Evolutionary conservation across 441 rosid genomes (phyloP).

Genomic region (Euphorbia corollata): DNA sequence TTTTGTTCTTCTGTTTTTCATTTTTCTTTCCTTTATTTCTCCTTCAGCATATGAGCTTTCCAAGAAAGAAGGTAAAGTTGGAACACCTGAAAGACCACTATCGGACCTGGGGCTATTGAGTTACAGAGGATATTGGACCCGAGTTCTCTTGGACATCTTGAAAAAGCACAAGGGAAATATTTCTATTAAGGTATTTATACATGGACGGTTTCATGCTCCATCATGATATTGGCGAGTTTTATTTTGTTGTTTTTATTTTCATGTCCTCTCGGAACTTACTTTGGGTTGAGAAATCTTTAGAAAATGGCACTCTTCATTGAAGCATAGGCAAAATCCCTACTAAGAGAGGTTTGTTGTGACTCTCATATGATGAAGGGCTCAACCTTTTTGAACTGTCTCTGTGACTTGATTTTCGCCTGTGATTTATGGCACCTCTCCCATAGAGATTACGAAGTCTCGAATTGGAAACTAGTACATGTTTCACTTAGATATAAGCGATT

Average conservation of each 20-base stretch:
- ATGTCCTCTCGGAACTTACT: background rate
- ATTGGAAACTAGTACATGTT: background rate
- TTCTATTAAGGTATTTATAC: slow-evolving; percentile 93
- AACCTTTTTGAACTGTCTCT: no score
- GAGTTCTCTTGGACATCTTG: slow-evolving; percentile 86
- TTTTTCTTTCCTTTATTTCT: no score
- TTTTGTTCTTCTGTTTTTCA: background rate
- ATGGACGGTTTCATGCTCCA: no score
- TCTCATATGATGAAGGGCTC: no score
- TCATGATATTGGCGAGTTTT: no score
- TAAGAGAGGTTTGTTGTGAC: no score
- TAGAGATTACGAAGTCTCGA: background rate
- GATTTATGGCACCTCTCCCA: no score
- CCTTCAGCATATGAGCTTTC: slow-evolving; percentile 86
- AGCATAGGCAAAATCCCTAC: no score
- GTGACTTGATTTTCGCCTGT: background rate
- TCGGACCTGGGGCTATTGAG: slow-evolving; percentile 93
- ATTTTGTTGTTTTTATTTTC: background rate
- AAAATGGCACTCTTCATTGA: no score
- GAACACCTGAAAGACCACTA: slow-evolving; percentile 97
- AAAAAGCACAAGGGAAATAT: slow-evolving; percentile 97
- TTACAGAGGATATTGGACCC: slow-evolving; percentile 97
- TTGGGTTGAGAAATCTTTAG: background rate
- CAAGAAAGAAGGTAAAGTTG: slow-evolving; percentile 96
- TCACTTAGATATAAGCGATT: no score